A percentile compares a stretch with the other conserved stretches of the same genome.
These are phyloP conservation scores for Neurospora tetrasperma DNA, from an alignment of 495 filamentous ascomycete species.

Conservation along the genomic window DNA sequence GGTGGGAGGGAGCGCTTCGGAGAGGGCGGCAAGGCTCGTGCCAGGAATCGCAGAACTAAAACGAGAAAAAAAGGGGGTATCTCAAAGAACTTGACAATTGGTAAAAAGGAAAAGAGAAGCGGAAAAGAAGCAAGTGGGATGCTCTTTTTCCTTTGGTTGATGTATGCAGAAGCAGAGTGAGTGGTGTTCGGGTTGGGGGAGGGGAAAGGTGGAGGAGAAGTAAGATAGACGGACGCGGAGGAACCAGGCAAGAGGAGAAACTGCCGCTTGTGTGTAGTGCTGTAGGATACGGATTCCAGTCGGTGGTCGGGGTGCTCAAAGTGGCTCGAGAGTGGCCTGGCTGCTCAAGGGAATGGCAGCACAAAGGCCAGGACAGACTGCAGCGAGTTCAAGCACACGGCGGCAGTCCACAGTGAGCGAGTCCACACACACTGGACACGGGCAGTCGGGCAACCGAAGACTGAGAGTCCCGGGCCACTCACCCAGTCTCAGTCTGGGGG, in stretches of 20 bases:
- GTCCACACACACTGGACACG: too few relatives aligned
- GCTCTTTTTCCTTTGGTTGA: slow-evolving; percentile 26
- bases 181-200: slow-evolving; percentile 19
- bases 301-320: not conserved
- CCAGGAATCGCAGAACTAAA: slow-evolving; percentile 13
- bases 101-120: slow-evolving; percentile 20
- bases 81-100: slow-evolving; percentile 13
- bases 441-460: too few relatives aligned
- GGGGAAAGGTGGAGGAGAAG: slow-evolving; percentile 27
- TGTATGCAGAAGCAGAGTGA: slow-evolving; percentile 15
- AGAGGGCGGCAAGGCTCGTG: not conserved
- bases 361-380: not conserved
- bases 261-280: slow-evolving; percentile 8
- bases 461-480: too few relatives aligned
- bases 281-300: not conserved
- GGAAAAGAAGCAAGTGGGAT: slow-evolving; percentile 25
- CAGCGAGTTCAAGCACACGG: not conserved
- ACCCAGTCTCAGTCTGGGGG: not conserved
- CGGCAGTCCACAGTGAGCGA: too few relatives aligned
- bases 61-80: slow-evolving; percentile 23
- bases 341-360: not conserved
- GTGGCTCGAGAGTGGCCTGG: not conserved
- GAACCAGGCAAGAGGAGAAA: slow-evolving; percentile 16
- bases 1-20: not conserved
- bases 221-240: slow-evolving; percentile 17